phyloP scores from a whole-genome alignment of 1,284 basidiomycete genomes.

The Austroboletus rostrupii region DNA sequence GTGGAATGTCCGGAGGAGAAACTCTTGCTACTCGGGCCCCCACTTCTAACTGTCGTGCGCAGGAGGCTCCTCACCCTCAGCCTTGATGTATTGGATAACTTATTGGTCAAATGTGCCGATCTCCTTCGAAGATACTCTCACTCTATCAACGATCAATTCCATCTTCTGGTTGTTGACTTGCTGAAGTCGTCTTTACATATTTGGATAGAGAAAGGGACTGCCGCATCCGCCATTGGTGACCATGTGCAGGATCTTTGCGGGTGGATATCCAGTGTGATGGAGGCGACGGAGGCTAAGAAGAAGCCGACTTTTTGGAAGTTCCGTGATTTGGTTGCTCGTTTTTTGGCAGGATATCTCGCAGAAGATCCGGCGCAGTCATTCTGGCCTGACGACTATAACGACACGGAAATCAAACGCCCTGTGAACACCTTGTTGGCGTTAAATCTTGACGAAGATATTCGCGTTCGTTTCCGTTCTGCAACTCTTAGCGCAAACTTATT shows the following conservation, averaged over 20 bases:
- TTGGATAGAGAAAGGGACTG: slow-evolving; percentile 52
- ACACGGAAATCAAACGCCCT: slow-evolving; percentile 38
- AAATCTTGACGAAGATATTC: slow-evolving; percentile 72
- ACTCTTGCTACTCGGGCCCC: slow-evolving; percentile 55
- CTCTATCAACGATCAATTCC: slow-evolving; percentile 51
- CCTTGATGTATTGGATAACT: slow-evolving; percentile 43
- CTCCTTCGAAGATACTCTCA: slow-evolving; percentile 59
- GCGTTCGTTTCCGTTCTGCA: slow-evolving; percentile 79
- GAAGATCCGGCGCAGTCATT: slow-evolving; percentile 54
- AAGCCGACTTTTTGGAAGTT: slow-evolving; percentile 63
- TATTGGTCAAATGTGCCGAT: slow-evolving; percentile 53
- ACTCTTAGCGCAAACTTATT: slow-evolving; percentile 62
- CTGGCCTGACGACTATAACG: slow-evolving; percentile 41
- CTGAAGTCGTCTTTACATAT: slow-evolving; percentile 60
- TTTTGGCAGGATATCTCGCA: slow-evolving; percentile 64
- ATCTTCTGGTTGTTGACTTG: slow-evolving; percentile 56
- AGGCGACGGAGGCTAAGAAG: slow-evolving; percentile 30
- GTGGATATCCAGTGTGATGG: slow-evolving; percentile 49
- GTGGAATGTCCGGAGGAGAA: slow-evolving; percentile 47
- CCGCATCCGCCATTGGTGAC: slow-evolving; percentile 39
- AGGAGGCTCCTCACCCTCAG: slow-evolving; percentile 54
- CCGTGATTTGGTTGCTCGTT: slow-evolving; percentile 61
- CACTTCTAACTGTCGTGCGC: slow-evolving; percentile 54
- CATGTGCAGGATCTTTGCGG: slow-evolving; percentile 47
- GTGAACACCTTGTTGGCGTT: slow-evolving; percentile 49